phyloP scores from a whole-genome alignment of 2,329 filamentous ascomycete species.

The Claviceps digitariae region DNA sequence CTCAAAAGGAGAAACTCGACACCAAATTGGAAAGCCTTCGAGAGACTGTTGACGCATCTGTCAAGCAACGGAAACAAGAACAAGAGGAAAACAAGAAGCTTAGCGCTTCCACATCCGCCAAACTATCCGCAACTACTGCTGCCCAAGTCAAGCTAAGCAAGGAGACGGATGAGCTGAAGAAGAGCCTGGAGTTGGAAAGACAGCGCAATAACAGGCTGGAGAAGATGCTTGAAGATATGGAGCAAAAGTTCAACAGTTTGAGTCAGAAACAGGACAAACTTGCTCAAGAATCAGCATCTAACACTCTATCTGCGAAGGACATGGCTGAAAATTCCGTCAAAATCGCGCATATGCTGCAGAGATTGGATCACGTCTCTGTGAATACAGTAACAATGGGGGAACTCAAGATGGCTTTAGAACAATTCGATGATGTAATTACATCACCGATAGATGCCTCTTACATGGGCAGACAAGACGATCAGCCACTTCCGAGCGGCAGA shows the following conservation, averaged over 20 bases:
- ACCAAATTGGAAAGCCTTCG: background rate
- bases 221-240: constrained; percentile 12
- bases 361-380: background rate
- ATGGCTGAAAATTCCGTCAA: background rate
- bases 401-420: background rate
- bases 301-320: background rate
- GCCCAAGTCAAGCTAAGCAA: constrained; percentile 1
- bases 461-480: background rate
- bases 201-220: constrained; percentile 11
- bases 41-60: background rate
- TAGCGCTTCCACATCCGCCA: background rate
- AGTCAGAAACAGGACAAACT: background rate
- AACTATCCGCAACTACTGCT: background rate
- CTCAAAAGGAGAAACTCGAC: background rate
- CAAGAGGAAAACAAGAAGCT: background rate
- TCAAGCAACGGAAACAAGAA: background rate
- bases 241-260: constrained; percentile 5
- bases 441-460: background rate
- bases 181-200: constrained; percentile 2
- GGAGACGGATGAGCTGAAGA: constrained; percentile 1
- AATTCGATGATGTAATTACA: constrained; percentile 1
- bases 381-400: background rate
- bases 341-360: background rate
- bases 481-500: background rate
- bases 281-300: background rate